A percentile compares a stretch with the other conserved stretches of the same genome.
These are phyloP conservation scores for Dactylellina parvicollis DNA, from an alignment of 2,329 filamentous ascomycete species.

Conservation along the genomic window DNA sequence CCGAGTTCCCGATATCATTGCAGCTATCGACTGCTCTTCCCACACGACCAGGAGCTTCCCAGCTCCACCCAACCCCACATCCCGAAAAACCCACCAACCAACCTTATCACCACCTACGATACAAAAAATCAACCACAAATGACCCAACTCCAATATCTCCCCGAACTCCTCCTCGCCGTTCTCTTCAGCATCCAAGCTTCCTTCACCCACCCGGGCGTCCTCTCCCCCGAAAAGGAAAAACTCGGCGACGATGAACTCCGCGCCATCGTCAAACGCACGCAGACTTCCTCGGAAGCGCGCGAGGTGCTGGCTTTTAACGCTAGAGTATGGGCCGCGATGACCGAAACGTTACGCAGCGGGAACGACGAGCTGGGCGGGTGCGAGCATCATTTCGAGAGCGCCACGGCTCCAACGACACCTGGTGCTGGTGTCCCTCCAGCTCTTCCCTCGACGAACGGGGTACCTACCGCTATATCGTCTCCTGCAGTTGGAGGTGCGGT, in stretches of 20 bases:
- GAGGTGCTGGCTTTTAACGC: constrained; percentile 58
- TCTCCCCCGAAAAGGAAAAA: constrained; percentile 57
- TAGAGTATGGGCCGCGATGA: constrained; percentile 57
- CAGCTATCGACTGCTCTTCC: not conserved
- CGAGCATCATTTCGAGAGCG: constrained; percentile 47
- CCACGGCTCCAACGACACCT: not conserved
- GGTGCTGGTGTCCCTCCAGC: not conserved
- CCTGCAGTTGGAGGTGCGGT: not conserved
- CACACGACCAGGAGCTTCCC: not conserved
- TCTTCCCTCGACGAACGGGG: not conserved
- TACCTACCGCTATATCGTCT: not conserved
- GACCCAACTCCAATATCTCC: constrained; percentile 55
- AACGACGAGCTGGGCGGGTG: constrained; percentile 55
- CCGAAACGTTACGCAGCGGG: constrained; percentile 57
- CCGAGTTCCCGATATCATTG: not conserved
- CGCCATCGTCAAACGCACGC: constrained; percentile 57
- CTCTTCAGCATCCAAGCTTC: constrained; percentile 58
- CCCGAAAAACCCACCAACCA: not conserved
- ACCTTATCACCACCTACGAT: constrained; percentile 2
- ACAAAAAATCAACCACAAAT: constrained; percentile 17
- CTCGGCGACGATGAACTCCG: constrained; percentile 58
- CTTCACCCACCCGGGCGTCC: constrained; percentile 58
- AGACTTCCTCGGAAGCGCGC: constrained; percentile 57
- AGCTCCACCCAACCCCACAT: constrained; percentile 8
- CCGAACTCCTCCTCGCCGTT: constrained; percentile 57